Conservation (phyloP, 2,329 filamentous ascomycete species). For the Cercospora beticola region DNA sequence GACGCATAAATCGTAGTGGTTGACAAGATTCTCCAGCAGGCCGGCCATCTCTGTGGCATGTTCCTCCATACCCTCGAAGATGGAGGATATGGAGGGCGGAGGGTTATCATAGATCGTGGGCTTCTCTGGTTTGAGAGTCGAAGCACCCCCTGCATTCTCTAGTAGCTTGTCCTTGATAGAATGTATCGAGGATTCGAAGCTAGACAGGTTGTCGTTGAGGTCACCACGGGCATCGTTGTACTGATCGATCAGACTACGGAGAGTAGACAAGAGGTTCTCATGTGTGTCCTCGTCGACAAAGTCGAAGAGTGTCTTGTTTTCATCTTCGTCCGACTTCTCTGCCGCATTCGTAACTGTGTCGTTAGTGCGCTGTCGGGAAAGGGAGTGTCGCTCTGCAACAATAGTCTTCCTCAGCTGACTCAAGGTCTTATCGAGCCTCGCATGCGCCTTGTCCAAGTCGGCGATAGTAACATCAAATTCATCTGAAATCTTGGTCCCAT, state of each 20-base stretch:
- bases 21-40: constrained; percentile 74
- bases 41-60: constrained; percentile 82
- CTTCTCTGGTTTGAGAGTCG: constrained; percentile 28
- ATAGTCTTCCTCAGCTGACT: constrained; percentile 61
- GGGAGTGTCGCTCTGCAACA: constrained; percentile 65
- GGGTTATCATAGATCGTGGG: constrained; percentile 36
- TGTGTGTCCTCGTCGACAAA: constrained; percentile 75
- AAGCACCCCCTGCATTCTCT: constrained; percentile 13
- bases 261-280: constrained; percentile 61
- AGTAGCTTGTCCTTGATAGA: constrained; percentile 21
- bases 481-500: constrained; percentile 43
- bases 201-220: constrained; percentile 55
- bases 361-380: constrained; percentile 39
- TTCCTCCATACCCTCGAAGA: constrained; percentile 60
- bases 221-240: constrained; percentile 67
- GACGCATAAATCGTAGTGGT: constrained; percentile 90
- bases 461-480: constrained; percentile 45
- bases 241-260: constrained; percentile 70
- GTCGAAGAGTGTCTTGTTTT: constrained; percentile 63
- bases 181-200: constrained; percentile 67
- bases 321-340: constrained; percentile 7
- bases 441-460: constrained; percentile 64
- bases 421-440: constrained; percentile 65
- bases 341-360: constrained; percentile 11
- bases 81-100: constrained; percentile 41